These are phyloP conservation scores for Acanthamoeba comandoni DNA, from an alignment of 208 protist genomes.

Conservation along the genomic window DNA sequence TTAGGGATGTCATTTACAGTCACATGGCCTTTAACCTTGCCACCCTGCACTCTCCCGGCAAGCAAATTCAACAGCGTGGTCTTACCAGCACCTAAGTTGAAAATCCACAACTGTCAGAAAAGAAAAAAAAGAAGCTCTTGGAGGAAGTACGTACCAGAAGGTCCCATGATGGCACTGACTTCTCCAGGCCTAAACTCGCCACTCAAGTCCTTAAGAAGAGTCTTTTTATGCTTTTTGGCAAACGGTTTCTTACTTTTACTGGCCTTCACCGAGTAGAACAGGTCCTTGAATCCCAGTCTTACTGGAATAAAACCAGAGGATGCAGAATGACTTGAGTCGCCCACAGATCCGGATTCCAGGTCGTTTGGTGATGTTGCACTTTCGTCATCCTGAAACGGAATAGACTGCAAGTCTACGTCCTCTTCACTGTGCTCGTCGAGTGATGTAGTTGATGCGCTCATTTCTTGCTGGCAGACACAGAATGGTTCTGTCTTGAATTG, in stretches of 20 bases:
- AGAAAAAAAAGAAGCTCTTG: background rate
- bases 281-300: slow-evolving; percentile 48
- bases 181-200: slow-evolving; percentile 60
- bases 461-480: too few relatives aligned
- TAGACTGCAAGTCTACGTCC: background rate
- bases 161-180: slow-evolving; percentile 71
- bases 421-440: background rate
- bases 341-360: background rate
- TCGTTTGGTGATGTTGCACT: background rate
- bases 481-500: too few relatives aligned
- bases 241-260: slow-evolving; percentile 56
- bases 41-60: slow-evolving; percentile 42
- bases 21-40: slow-evolving; percentile 52
- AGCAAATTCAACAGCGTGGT: slow-evolving; percentile 67
- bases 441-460: too few relatives aligned
- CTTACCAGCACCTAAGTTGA: slow-evolving; percentile 40
- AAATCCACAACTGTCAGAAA: background rate
- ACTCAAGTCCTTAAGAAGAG: slow-evolving; percentile 58
- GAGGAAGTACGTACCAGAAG: slow-evolving; percentile 29
- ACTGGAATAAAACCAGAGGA: slow-evolving; percentile 6
- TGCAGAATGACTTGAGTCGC: background rate
- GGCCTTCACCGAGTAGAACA: slow-evolving; percentile 69
- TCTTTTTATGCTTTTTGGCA: slow-evolving; percentile 57
- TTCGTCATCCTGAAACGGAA: background rate
- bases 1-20: slow-evolving; percentile 46